These are phyloP conservation scores for Xylaria palmicola DNA, from an alignment of 495 filamentous ascomycete species.

Conservation along the genomic window DNA sequence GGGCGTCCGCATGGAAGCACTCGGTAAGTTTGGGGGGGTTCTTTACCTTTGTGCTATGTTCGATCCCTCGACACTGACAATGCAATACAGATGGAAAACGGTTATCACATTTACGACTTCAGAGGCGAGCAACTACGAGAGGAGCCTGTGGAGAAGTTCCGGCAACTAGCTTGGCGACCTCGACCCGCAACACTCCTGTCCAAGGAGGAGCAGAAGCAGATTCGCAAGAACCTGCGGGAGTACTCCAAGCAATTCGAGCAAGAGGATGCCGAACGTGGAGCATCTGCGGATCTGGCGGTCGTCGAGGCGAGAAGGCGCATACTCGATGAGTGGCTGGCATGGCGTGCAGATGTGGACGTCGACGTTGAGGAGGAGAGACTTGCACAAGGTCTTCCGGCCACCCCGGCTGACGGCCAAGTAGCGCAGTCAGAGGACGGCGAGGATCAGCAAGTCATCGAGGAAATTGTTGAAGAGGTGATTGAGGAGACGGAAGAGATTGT, in stretches of 20 bases:
- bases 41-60: neutral
- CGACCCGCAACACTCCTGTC: conserved; percentile 83
- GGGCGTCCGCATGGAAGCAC: conserved; percentile 94
- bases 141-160: conserved; percentile 93
- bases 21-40: conserved; percentile 57
- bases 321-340: conserved; percentile 87
- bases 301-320: conserved; percentile 81
- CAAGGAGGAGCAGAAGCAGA: conserved; percentile 93
- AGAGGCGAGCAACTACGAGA: conserved; percentile 85
- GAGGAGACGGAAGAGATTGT: conserved; percentile 84
- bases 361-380: conserved; percentile 71
- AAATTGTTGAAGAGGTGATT: conserved; percentile 91
- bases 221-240: conserved; percentile 97
- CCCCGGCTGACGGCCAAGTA: conserved; percentile 58
- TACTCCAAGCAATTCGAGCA: conserved; percentile 93
- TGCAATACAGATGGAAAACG: conserved; percentile 84
- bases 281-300: conserved; percentile 87
- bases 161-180: conserved; percentile 93
- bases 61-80: conserved; percentile 35
- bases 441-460: conserved; percentile 72
- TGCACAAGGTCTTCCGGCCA: conserved; percentile 62
- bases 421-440: conserved; percentile 59
- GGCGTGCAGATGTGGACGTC: conserved; percentile 72
- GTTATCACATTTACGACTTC: conserved; percentile 98
- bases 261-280: conserved; percentile 87